A percentile compares a stretch with the other conserved stretches of the same genome.
Evolutionary conservation across 331 rosid genomes (phyloP).

Genomic region (Acacia concinna): DNA sequence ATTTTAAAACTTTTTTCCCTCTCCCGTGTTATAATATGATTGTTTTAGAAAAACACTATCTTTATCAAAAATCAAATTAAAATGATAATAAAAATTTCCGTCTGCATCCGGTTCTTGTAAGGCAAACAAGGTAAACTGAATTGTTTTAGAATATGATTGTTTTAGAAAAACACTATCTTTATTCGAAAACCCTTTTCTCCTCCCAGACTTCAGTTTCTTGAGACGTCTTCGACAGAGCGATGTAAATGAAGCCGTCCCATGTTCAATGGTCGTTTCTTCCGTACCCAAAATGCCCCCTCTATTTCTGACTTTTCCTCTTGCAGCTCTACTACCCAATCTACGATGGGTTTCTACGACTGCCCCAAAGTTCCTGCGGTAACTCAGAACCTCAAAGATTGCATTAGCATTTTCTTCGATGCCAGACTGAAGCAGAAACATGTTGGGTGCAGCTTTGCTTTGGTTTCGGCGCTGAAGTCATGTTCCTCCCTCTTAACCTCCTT

Average conservation of each 20-base stretch:
- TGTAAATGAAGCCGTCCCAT: constrained; percentile 32
- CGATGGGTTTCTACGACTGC: constrained; percentile 53
- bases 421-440: constrained; percentile 31
- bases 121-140: too few species aligned
- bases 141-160: too few species aligned
- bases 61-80: too few species aligned
- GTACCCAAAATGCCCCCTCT: constrained; percentile 37
- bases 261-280: constrained; percentile 38
- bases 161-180: too few species aligned
- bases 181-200: background rate
- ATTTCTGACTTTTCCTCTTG: constrained; percentile 20
- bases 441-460: constrained; percentile 57
- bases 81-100: too few species aligned
- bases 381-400: constrained; percentile 43
- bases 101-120: too few species aligned
- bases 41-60: too few species aligned
- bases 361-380: constrained; percentile 32
- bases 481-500: constrained; percentile 47
- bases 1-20: too few species aligned
- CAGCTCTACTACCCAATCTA: constrained; percentile 23
- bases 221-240: too few species aligned
- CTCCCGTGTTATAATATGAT: background rate
- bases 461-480: constrained; percentile 67
- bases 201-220: background rate
- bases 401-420: constrained; percentile 50